A percentile compares a stretch with the other conserved stretches of the same genome.
Conservation (phyloP, 352 stramenopile species). For the Blastocystis sp. region DNA sequence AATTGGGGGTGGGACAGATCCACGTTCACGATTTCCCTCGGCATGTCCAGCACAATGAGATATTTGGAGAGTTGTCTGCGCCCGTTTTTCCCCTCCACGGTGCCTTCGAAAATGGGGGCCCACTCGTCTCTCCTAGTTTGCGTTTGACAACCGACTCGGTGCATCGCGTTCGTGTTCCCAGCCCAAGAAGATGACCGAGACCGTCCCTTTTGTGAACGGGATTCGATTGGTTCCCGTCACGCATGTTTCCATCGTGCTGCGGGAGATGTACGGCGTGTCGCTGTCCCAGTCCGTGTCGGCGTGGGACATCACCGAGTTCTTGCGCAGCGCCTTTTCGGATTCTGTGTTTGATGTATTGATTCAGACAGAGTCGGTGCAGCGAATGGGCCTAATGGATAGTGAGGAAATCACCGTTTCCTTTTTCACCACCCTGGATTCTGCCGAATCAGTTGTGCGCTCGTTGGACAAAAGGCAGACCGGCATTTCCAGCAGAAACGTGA, state of each 20-base stretch:
- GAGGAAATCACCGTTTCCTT: slow-evolving; percentile 4
- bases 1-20: slow-evolving; percentile 81
- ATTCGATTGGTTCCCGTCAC: slow-evolving; percentile 3
- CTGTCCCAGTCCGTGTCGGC: background rate
- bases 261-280: background rate
- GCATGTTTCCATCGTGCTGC: slow-evolving; percentile 29
- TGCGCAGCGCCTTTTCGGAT: slow-evolving; percentile 23
- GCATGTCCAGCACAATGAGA: background rate
- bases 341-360: background rate
- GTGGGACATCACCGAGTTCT: slow-evolving; percentile 44
- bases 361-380: background rate
- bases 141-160: too few species aligned
- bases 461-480: background rate
- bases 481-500: background rate
- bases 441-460: background rate
- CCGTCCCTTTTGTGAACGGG: background rate
- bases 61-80: too few species aligned
- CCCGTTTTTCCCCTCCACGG: too few species aligned
- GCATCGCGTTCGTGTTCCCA: too few species aligned
- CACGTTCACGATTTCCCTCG: slow-evolving; percentile 49
- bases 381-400: background rate
- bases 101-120: too few species aligned
- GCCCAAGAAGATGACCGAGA: background rate
- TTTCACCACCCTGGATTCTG: background rate
- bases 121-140: too few species aligned